Evolutionary conservation across 1,139 yeast genomes (phyloP).

Genomic region (Groenewaldozyma auringiensis): DNA sequence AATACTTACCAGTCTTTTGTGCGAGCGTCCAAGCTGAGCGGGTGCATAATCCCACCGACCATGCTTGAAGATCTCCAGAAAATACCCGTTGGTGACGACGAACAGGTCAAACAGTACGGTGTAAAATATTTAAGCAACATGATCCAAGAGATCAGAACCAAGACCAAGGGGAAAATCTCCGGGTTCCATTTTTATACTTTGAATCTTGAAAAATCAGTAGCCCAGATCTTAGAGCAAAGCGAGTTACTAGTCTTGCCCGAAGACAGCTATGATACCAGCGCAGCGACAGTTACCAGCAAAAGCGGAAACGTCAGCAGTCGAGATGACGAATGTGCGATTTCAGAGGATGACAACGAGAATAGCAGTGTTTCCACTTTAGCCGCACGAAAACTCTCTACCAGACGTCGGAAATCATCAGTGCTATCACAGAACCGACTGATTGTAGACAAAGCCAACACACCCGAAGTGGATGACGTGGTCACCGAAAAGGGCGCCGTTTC

Average conservation of each 20-base stretch:
- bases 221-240: conserved; percentile 67
- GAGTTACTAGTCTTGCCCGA: conserved; percentile 20
- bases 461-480: conserved; percentile 9
- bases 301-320: conserved; percentile 22
- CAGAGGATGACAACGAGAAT: conserved; percentile 22
- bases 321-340: conserved; percentile 14
- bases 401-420: conserved; percentile 40
- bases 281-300: background rate
- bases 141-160: conserved; percentile 45
- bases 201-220: conserved; percentile 84
- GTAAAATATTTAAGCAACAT: conserved; percentile 63
- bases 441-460: conserved; percentile 24
- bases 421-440: conserved; percentile 43
- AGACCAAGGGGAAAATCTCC: conserved; percentile 46
- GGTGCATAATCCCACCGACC: conserved; percentile 69
- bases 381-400: conserved; percentile 11
- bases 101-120: conserved; percentile 75
- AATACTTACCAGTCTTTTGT: conserved; percentile 79
- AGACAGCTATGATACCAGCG: background rate
- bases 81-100: conserved; percentile 68
- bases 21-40: conserved; percentile 83
- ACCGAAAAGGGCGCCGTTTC: conserved; percentile 14
- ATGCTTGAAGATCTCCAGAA: conserved; percentile 47
- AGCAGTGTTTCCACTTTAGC: no score
- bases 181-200: conserved; percentile 90